Base-by-base conservation (phyloP, 208 protist genomes). In the Leishmania mexicana region DNA sequence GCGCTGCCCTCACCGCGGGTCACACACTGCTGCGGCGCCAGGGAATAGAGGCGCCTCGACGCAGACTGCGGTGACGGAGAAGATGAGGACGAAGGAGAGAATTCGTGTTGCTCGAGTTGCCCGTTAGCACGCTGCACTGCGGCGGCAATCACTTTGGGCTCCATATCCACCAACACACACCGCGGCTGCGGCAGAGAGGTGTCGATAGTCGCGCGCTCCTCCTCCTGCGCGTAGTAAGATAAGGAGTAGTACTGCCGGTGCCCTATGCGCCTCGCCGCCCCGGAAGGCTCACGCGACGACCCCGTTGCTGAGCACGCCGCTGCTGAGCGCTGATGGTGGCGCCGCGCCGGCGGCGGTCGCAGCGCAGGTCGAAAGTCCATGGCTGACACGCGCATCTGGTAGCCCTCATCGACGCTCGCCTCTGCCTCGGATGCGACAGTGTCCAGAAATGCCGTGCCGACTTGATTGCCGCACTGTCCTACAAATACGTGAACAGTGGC, bases 381-480 rank as follows among this genome's bases (percentile, higher is more conserved):
- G 11, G 87, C 78, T 5, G 88, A 93, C 6, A 95, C 86, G 35
- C 82, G 88, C 81, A 86, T 86, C 64, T 94, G 85, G 74, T 91
- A 94, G 60, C 81, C 85, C 47, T 90, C 89, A 67, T 87, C 84
- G 42, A 54, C 74, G 80, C 91, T 90, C 2, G 75, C 82, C 28
- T 85, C 80, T 58, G 88, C 93, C 76, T 96, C 93, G 40, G 79
- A 73, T 19, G 89, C 87, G 42, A 97, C 78, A 3, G 82, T 47
- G 73, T 96, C 87, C 13, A 96, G 89, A 81, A 98, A 97, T 11
- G 80, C 31, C 21, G 89, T 68, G 49, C 97, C 97, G 17, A 99
- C 88, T 83, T 99, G 95, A 82, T 97, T 99, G 58, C 97, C 97
- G 80, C 95, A 98, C 84, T 99, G 95, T 2, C 97, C 97, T 3